phyloP scores from a whole-genome alignment of 257 asterid genomes.

The Perilla frutescens region DNA sequence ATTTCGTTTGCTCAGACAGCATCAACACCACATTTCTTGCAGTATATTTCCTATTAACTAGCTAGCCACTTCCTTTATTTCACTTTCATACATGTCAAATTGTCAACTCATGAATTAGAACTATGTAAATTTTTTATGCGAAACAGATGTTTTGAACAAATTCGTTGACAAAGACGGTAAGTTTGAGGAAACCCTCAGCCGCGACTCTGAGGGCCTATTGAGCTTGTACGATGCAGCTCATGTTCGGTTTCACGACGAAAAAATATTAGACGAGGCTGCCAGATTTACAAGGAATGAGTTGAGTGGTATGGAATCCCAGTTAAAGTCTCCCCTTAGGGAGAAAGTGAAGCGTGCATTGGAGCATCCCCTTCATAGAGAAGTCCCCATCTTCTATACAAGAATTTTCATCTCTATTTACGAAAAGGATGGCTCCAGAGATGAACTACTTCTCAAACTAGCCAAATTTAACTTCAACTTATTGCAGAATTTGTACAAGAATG shows the following conservation, averaged over 20 bases:
- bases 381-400: conserved; percentile 24
- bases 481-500: conserved; percentile 44
- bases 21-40: conserved; percentile 23
- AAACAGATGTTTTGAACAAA: conserved; percentile 24
- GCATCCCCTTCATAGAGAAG: conserved; percentile 14
- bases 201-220: conserved; percentile 33
- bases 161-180: conserved; percentile 16
- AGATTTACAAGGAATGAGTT: conserved; percentile 26
- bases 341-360: conserved; percentile 34
- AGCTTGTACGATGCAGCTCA: conserved; percentile 53
- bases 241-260: conserved; percentile 40
- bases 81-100: not conserved
- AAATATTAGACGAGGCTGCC: conserved; percentile 40
- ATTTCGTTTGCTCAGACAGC: conserved; percentile 43
- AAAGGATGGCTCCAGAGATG: conserved; percentile 18
- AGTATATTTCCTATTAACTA: not conserved
- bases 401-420: conserved; percentile 32
- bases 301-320: not conserved
- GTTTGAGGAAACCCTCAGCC: conserved; percentile 28
- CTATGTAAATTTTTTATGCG: not conserved
- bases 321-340: conserved; percentile 25
- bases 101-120: too few relatives aligned
- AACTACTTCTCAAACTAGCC: conserved; percentile 23
- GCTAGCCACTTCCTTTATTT: not conserved
- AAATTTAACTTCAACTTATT: conserved; percentile 31